Evolutionary conservation across 768 basidiomycete species (phyloP).

Genomic region (Gelatoporia subvermispora): DNA sequence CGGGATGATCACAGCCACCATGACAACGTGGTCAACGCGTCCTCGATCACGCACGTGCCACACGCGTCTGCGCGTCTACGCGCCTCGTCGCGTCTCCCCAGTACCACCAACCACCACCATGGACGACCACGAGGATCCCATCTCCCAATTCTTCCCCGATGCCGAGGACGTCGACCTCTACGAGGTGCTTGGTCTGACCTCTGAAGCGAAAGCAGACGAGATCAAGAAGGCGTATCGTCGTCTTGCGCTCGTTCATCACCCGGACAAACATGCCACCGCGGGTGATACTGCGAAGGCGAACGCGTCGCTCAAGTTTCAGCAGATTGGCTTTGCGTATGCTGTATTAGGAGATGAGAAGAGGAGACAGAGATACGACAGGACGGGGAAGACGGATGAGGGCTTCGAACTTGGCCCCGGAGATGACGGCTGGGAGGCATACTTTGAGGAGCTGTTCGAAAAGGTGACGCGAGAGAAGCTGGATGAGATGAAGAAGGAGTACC

Average conservation of each 20-base stretch:
- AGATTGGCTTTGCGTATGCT: conserved; percentile 91
- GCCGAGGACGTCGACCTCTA: conserved; percentile 75
- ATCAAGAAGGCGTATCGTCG: conserved; percentile 85
- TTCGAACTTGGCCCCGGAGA: conserved; percentile 67
- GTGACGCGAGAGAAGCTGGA: conserved; percentile 85
- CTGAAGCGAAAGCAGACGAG: conserved; percentile 53
- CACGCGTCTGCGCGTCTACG: conserved; percentile 11
- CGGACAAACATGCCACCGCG: conserved; percentile 79
- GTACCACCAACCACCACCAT: conserved; percentile 35
- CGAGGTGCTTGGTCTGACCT: conserved; percentile 54
- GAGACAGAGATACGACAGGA: conserved; percentile 75
- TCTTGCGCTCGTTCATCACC: conserved; percentile 78
- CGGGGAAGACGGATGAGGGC: conserved; percentile 81
- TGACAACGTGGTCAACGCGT: background rate
- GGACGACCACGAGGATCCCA: conserved; percentile 65
- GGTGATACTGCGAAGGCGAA: conserved; percentile 56
- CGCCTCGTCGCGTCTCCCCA: conserved; percentile 19
- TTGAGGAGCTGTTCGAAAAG: conserved; percentile 82
- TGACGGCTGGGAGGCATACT: conserved; percentile 95
- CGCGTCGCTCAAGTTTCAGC: conserved; percentile 80
- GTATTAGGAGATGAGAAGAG: conserved; percentile 77
- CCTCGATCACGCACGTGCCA: background rate
- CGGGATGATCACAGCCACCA: no score
- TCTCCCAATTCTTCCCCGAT: conserved; percentile 72
- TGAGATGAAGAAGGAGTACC: conserved; percentile 91